phyloP scores from a whole-genome alignment of 441 rosid species.

The Gossypium gossypioides region DNA sequence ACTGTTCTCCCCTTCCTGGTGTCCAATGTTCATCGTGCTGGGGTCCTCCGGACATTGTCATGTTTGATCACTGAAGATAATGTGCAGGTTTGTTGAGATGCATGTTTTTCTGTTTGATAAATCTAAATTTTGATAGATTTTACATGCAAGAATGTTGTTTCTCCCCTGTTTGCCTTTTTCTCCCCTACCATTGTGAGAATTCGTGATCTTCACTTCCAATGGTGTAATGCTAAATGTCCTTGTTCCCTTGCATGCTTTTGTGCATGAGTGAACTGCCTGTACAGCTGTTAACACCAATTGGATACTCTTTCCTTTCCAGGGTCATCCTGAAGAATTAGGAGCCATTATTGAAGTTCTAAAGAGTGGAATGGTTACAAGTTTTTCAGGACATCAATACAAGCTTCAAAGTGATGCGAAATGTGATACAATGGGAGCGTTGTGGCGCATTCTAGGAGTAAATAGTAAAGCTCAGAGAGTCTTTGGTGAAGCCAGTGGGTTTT shows the following conservation, averaged over 20 bases:
- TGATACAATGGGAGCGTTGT: conserved; percentile 94
- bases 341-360: conserved; percentile 88
- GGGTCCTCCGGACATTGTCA: conserved; percentile 84
- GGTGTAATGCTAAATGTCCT: not conserved
- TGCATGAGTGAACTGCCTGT: not conserved
- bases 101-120: conserved; percentile 7
- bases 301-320: conserved; percentile 31
- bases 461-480: conserved; percentile 81
- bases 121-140: conserved; percentile 9
- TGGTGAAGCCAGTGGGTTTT: conserved; percentile 97
- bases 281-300: not conserved
- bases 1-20: conserved; percentile 85
- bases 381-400: conserved; percentile 80
- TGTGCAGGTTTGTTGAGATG: conserved; percentile 52
- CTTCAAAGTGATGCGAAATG: conserved; percentile 91
- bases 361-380: conserved; percentile 95
- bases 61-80: conserved; percentile 93
- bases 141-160: conserved; percentile 1
- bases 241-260: not conserved
- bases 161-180: not conserved
- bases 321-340: conserved; percentile 86
- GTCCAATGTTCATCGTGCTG: conserved; percentile 75
- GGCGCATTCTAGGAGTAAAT: conserved; percentile 92
- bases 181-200: not conserved
- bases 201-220: not conserved